Base-by-base conservation (phyloP, 495 filamentous ascomycete genomes). In the Pyrenopolyporus hunteri region DNA sequence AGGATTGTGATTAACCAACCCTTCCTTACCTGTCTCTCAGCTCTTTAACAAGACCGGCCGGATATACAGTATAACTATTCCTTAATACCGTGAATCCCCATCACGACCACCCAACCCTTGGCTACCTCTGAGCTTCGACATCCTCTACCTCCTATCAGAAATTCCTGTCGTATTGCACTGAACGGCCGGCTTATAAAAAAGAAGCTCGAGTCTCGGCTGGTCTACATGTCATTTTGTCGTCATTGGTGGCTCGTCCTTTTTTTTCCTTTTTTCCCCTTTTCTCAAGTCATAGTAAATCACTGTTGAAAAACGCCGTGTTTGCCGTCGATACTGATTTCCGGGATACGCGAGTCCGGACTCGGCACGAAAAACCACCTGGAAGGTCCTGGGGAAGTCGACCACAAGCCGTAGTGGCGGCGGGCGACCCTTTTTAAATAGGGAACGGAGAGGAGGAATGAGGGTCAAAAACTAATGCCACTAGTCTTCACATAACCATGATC, bases 401-500 rank as follows among this genome's bases (percentile, higher is more conserved):
- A 9, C 22, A 47, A 42, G 20, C 22, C 39, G 37, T 29, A 52
- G 50, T 29, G 20, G 52, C 26, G 28, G 49, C 42, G 37, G 20
- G 37, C 39, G 6, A 45, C 28, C 33, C 44, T 50, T 66, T n/a
- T 57, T 66, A 61, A 57, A 66, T 25, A 55, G 26, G 22, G 11
- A 11, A 43, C 29, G 13, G 42, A 39, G 28, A 43, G 43, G 25
- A 42, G 44, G n/a, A 16, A 44, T 13, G 25, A 53, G 48, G 26
- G 53, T 10, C 25, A 42, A 55, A n/a, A 44, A 53, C 46, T 46
- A 51, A 51, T 51, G 62, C 52, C 46, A 33, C 57, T 66, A 61
- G 57, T 61, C 39, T 50, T 63, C 44, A 39, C 35, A 66, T 55
- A 61, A 66, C 33, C 57, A 66, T 66, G 63, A 66, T 66, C 57